A percentile compares a stretch with the other conserved stretches of the same genome.
These are phyloP conservation scores for Fraxinus floribunda DNA, from an alignment of 305 asterid genomes.

Conservation along the genomic window DNA sequence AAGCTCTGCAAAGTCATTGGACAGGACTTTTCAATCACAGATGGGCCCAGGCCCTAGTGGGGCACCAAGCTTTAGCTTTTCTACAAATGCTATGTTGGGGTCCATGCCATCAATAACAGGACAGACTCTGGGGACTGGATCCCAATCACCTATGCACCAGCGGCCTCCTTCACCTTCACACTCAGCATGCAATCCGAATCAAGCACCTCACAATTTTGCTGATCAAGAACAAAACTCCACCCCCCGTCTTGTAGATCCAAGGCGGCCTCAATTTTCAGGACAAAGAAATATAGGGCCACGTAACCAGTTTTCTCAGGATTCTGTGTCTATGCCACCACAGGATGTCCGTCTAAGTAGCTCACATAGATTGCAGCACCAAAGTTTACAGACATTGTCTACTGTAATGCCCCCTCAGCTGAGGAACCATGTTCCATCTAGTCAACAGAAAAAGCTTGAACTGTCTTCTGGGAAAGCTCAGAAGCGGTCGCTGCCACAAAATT, in stretches of 20 bases:
- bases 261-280: constrained; percentile 48
- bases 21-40: constrained; percentile 47
- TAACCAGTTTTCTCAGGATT: constrained; percentile 42
- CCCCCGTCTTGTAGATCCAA: constrained; percentile 63
- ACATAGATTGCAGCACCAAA: constrained; percentile 38
- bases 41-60: constrained; percentile 41
- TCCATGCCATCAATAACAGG: constrained; percentile 41
- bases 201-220: constrained; percentile 30
- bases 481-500: constrained; percentile 28
- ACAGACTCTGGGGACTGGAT: constrained; percentile 41
- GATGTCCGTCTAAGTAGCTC: constrained; percentile 38
- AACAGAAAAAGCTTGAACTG: constrained; percentile 39
- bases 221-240: constrained; percentile 45
- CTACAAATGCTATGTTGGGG: constrained; percentile 37
- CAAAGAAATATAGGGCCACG: constrained; percentile 34
- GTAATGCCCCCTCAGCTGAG: constrained; percentile 42
- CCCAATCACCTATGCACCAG: constrained; percentile 50
- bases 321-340: constrained; percentile 36
- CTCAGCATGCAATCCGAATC: constrained; percentile 31
- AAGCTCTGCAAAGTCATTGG: constrained; percentile 33
- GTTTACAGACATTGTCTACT: constrained; percentile 37
- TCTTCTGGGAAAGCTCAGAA: constrained; percentile 29
- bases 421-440: constrained; percentile 35
- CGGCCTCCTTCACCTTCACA: constrained; percentile 55
- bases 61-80: constrained; percentile 35